Evolutionary conservation across 495 filamentous ascomycete species (phyloP), one percentile per base, ranked within the genome.

Genomic region (Xylaria nigripes): DNA sequence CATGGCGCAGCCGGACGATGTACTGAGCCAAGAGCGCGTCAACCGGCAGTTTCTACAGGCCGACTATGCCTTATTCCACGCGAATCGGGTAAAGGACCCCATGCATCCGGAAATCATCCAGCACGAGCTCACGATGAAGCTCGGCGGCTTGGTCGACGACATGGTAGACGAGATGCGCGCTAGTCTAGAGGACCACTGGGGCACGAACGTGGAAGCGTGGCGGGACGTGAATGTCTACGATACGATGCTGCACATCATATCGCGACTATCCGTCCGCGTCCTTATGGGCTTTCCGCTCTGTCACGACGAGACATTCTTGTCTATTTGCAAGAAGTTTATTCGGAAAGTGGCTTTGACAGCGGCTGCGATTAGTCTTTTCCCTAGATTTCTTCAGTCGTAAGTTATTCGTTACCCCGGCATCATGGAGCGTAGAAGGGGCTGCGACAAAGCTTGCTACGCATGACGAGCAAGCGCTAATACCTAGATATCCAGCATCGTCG

Each of bases 261-360:
- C 70, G 12, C 66, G 74, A 18, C 55, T 78, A 2, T 72, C 72
- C 0, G 69, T 69, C 10, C 59, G 72, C 19, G 66, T 78, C 22
- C 70, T 79, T 22, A 61, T 78, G 36, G 77, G 78, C 4, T 49
- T 65, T 1, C 63, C 68, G 10, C 56, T 78, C 5, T 78, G 76
- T 49, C 75, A 70, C 1, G 67, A 79, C 45, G 56, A 60, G 9
- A 61, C 66, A 4, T 80, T 74, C 66, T 48, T 76, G 6, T 57
- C 63, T 3, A 61, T 67, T 6, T 68, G 70, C 1, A 63, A 62
- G 22, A 48, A 59, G 13, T 78, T 74, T 52, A 70, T 73, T 4
- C 54, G 67, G 19, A 66, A 67, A 25, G 59, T 72, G 6, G 68
- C 70, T 8, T 48, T 68, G 0, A 63, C 67, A 3, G 67, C 67